Conservation (phyloP, 208 protist genomes). For the Plasmodiophora brassicae region DNA sequence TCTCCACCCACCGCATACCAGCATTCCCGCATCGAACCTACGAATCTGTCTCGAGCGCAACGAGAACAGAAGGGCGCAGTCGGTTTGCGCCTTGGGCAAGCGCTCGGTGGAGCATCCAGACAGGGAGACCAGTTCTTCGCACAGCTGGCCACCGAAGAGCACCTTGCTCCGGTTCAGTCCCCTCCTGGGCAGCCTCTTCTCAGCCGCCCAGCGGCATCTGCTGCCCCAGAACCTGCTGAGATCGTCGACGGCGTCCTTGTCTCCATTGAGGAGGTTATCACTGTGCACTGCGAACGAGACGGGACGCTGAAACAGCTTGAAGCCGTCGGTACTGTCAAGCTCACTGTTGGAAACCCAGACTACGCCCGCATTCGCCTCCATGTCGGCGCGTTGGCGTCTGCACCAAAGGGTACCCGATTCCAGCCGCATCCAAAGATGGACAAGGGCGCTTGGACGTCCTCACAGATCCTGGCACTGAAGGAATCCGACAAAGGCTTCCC, state of each 20-base stretch:
- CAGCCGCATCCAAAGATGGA: conserved; percentile 19
- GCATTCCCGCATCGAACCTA: too few relatives aligned
- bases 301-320: conserved; percentile 8
- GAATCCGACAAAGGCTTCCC: conserved; percentile 22
- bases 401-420: conserved; percentile 16
- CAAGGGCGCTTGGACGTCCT: conserved; percentile 1
- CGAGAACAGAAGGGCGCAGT: neutral
- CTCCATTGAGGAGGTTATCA: neutral
- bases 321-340: neutral
- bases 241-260: conserved; percentile 17
- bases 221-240: neutral
- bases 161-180: neutral
- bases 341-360: conserved; percentile 5
- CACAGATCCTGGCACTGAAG: neutral
- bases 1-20: too few relatives aligned
- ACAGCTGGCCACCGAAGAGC: neutral
- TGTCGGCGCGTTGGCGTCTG: neutral
- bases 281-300: neutral
- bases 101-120: neutral
- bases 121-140: conserved; percentile 10
- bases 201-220: neutral
- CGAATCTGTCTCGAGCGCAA: neutral
- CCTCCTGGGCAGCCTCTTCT: neutral
- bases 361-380: neutral
- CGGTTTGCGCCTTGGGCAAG: neutral